Conservation (phyloP, 2,329 filamentous ascomycete species). For the Penicillium aurantiogriseum region DNA sequence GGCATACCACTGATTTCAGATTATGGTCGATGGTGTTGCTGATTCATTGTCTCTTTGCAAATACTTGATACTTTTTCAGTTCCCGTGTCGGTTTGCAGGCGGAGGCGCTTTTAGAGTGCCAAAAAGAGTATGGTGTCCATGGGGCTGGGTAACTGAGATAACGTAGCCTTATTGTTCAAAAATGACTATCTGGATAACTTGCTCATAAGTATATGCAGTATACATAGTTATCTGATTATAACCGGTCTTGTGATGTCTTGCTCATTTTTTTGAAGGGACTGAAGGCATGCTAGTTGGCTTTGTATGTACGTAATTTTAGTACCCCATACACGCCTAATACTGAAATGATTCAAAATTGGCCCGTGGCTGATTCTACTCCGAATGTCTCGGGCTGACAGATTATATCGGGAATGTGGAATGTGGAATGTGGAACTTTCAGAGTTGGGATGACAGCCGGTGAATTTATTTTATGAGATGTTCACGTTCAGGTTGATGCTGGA, state of each 20-base stretch:
- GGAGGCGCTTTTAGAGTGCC: no score
- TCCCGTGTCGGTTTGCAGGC: no score
- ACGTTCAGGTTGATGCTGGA: neutral
- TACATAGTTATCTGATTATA: no score
- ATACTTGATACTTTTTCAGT: no score
- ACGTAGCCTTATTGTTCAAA: neutral
- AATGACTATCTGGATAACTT: neutral
- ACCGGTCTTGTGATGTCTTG: neutral
- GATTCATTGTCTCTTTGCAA: no score
- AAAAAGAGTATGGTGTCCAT: no score
- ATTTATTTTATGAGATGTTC: neutral
- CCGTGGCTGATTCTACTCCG: slow-evolving; percentile 6
- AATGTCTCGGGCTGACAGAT: neutral
- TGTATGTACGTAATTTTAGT: neutral
- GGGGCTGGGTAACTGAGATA: neutral
- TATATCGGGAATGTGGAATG: neutral
- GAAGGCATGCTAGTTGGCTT: neutral
- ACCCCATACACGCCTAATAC: neutral
- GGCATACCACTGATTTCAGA: no score
- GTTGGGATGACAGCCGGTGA: neutral
- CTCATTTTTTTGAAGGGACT: no score
- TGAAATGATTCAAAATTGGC: neutral
- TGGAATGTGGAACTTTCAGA: neutral
- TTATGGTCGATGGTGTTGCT: no score
- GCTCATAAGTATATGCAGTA: neutral